Base-by-base conservation (phyloP, 306 rosid species). In the Benincasa hispida region DNA sequence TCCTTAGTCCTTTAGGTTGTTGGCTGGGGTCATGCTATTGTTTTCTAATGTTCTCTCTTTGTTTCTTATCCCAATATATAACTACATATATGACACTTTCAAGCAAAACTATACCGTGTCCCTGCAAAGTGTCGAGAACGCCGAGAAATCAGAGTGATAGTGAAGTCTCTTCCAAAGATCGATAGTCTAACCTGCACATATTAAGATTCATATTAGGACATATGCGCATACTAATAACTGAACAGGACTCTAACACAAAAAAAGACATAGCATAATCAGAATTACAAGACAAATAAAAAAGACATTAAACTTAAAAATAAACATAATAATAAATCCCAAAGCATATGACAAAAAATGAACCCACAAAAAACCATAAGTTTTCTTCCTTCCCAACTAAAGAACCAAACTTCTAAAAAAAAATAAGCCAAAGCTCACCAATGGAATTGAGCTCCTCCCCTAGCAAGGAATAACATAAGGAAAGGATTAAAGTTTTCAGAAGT, bases 111-210 rank as follows among this genome's bases (percentile, higher is more conserved):
- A 82, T 81, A 92, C 98, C 97, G 97, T 77, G 98, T 94, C 84
- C 98, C 98, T 8, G 98, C 98, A 87, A 94, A 94, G 87, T 91
- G 97, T 70, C 97, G 90, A 76, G 98, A 94, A 72, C 98, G 94
- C 70, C 97, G 88, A 79, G 98, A 91, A 83, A 94, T 86, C 86
- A 94, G 72, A 80, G 91, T 83, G 77, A 90, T 86, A 65, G 96
- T 83, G 81, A 94, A 91, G 83, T 94, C 97, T 88, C 92, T 90
- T 77, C 98, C 98, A 77, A 87, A 94, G 62, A 94, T 89, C 51
- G 98, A 91, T 81, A 90, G 81, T 47, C 98, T 95, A 28, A 45
- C 75, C 95, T 94, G 97, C 86, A 82, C 79, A 66, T 24, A 57
- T 8, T 18, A 14, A 10, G 45, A 32, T 72, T 14, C 17, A 24